A percentile compares a stretch with the other conserved stretches of the same genome.
Evolutionary conservation across 768 basidiomycete species (phyloP).

Genomic region (Stropharia rugosoannulata): DNA sequence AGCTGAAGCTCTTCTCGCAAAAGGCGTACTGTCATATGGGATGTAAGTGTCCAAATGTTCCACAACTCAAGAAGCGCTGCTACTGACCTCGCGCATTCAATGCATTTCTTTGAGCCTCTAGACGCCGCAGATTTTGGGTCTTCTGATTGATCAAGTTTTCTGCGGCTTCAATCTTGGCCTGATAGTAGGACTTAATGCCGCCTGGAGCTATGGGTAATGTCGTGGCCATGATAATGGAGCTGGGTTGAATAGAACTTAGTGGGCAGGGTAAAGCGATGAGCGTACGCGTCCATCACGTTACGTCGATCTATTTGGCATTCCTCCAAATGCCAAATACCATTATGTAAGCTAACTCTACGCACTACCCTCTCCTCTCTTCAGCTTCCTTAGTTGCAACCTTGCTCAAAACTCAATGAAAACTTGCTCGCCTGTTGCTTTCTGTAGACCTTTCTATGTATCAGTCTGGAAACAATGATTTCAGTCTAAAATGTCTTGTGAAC

Average conservation of each 20-base stretch:
- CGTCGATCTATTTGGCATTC: constrained; percentile 14
- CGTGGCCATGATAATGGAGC: constrained; percentile 24
- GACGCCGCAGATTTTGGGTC: constrained; percentile 91
- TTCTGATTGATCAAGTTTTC: constrained; percentile 94
- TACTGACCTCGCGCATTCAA: constrained; percentile 85
- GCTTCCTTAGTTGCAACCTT: no score
- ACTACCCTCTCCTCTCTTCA: neutral
- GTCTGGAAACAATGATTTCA: no score
- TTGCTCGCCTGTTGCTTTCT: neutral
- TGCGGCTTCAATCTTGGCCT: constrained; percentile 92
- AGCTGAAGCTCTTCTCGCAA: constrained; percentile 91
- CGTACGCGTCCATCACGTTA: constrained; percentile 20
- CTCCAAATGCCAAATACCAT: constrained; percentile 26
- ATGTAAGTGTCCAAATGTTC: neutral
- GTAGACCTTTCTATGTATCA: no score
- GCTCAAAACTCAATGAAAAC: neutral
- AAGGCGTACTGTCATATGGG: constrained; percentile 62
- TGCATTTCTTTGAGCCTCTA: constrained; percentile 97
- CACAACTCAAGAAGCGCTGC: neutral
- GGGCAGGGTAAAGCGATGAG: constrained; percentile 1
- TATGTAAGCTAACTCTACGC: constrained; percentile 11
- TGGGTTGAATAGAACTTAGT: neutral
- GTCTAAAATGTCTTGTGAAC: no score
- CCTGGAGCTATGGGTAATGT: constrained; percentile 46
- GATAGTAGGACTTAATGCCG: constrained; percentile 88